phyloP scores from a whole-genome alignment of 495 filamentous ascomycete species.

The Aspergillus kassunensis region DNA sequence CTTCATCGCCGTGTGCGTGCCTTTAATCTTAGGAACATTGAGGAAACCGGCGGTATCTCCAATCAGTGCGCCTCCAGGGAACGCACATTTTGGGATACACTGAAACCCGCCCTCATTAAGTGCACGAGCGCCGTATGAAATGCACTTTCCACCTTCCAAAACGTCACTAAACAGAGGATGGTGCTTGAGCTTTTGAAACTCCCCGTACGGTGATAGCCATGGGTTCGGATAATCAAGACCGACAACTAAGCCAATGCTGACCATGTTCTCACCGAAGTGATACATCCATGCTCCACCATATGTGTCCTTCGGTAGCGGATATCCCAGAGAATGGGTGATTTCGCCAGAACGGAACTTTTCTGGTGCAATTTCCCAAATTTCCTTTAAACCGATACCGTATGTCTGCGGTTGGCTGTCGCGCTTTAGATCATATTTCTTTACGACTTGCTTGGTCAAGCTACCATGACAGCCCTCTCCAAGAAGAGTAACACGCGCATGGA shows the following conservation, averaged over 20 bases:
- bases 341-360: constrained; percentile 88
- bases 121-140: constrained; percentile 92
- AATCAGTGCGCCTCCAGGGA: constrained; percentile 93
- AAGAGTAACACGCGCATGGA: constrained; percentile 90
- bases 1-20: constrained; percentile 96
- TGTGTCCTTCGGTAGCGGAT: constrained; percentile 80
- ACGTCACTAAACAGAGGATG: constrained; percentile 81
- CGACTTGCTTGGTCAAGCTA: constrained; percentile 90
- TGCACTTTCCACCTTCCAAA: constrained; percentile 91
- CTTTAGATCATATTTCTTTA: constrained; percentile 90
- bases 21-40: constrained; percentile 98
- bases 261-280: constrained; percentile 96
- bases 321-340: constrained; percentile 88
- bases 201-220: constrained; percentile 90
- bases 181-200: constrained; percentile 99
- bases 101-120: constrained; percentile 96
- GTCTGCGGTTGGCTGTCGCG: constrained; percentile 89
- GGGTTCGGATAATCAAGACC: constrained; percentile 96
- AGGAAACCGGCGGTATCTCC: constrained; percentile 95
- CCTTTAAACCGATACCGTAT: constrained; percentile 91
- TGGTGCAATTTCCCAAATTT: constrained; percentile 94
- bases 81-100: constrained; percentile 92
- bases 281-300: constrained; percentile 99
- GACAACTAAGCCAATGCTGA: constrained; percentile 88
- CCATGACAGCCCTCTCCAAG: constrained; percentile 96